These are phyloP conservation scores for Serendipita vermifera DNA, from an alignment of 768 basidiomycete genomes.

Conservation along the genomic window DNA sequence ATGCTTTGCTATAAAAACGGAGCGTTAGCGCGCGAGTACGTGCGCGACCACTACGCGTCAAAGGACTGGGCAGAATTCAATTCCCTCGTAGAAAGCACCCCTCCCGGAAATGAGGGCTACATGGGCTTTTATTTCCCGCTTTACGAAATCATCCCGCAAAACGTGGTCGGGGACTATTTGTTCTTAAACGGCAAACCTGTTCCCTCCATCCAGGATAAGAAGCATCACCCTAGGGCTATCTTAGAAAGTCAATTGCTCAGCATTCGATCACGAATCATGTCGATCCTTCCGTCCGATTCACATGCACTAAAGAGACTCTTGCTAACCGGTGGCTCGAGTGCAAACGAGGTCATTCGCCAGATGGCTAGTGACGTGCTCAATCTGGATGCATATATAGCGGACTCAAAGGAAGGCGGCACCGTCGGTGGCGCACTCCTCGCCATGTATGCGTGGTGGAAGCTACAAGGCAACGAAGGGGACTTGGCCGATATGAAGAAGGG, in stretches of 20 bases:
- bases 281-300: slow-evolving; percentile 41
- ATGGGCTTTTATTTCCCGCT: slow-evolving; percentile 72
- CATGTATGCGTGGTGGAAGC: slow-evolving; percentile 56
- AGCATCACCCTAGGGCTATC: slow-evolving; percentile 57
- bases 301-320: slow-evolving; percentile 50
- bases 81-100: slow-evolving; percentile 39
- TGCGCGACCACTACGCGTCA: slow-evolving; percentile 51
- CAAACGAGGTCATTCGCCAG: slow-evolving; percentile 59
- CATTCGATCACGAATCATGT: slow-evolving; percentile 56
- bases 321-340: slow-evolving; percentile 65
- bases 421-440: slow-evolving; percentile 62
- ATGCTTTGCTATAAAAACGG: slow-evolving; percentile 94
- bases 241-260: slow-evolving; percentile 77
- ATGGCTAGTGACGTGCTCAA: slow-evolving; percentile 67
- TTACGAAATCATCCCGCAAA: slow-evolving; percentile 77
- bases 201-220: slow-evolving; percentile 27
- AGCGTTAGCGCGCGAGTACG: slow-evolving; percentile 63
- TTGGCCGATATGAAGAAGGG: slow-evolving; percentile 50
- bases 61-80: slow-evolving; percentile 61
- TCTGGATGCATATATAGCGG: slow-evolving; percentile 58
- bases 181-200: slow-evolving; percentile 32
- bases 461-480: slow-evolving; percentile 29
- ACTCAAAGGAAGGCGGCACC: slow-evolving; percentile 55
- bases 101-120: slow-evolving; percentile 45
- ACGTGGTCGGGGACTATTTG: slow-evolving; percentile 56